Evolutionary conservation across 192 early-diverging fungal species (phyloP), one percentile per base, ranked within the genome.

Genomic region (Mortierella claussenii): DNA sequence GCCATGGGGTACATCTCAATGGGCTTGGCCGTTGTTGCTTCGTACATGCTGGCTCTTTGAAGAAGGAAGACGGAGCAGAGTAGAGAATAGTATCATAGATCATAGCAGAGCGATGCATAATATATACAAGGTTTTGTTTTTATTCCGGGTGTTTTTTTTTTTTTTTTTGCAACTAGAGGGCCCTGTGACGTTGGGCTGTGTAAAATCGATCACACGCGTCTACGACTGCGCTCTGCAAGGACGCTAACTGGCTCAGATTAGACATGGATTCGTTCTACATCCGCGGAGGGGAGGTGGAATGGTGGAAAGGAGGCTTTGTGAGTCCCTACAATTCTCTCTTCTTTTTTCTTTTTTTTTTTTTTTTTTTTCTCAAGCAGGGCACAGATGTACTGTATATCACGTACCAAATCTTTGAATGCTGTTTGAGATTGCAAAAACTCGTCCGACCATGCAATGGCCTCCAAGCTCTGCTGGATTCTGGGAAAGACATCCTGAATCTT

Each of bases 31-130:
- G 9, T 23, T 3, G 52, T 65, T 20, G 52, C 52, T 0, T 55
- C 50, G 13, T 65, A 32, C 31, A 65, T 65, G 62, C 27, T 65
- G 36, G 33, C 43, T 3, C 17, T 53, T 2, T 51, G 40, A 62
- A 12, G 26, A 49, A 30, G 28, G 17, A 62, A 51, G 1, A 58
- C 3, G 8, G 18, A 55, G 12, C 1, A 7, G 23, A 4, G 5
- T 49, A 1, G 6, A 20, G 10, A 26, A 20, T 40, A 40, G 13
- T 40, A 40, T 10, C n/a, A n/a, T n/a, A n/a, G n/a, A n/a, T n/a
- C n/a, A n/a, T n/a, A n/a, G n/a, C n/a, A n/a, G n/a, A n/a, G n/a
- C n/a, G n/a, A n/a, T n/a, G n/a, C n/a, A n/a, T n/a, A n/a, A n/a
- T n/a, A n/a, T n/a, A n/a, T n/a, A n/a, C n/a, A n/a, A n/a, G n/a